A percentile compares a stretch with the other conserved stretches of the same genome.
Conservation (phyloP, 805 yeast genomes). For the Jamesozyma spencerorum region DNA sequence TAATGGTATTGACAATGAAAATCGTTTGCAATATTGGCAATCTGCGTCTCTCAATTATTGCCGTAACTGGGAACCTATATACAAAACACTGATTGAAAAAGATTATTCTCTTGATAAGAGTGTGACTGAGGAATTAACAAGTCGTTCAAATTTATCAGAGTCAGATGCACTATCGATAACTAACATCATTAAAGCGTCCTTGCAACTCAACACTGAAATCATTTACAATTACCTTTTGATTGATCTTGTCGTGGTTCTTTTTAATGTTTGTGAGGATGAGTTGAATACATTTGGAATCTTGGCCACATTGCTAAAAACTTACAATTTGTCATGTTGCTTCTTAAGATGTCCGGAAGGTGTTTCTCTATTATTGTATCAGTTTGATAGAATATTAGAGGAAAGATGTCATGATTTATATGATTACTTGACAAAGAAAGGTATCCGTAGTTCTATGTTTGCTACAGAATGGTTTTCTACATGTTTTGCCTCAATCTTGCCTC, state of each 20-base stretch:
- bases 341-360: conserved; percentile 87
- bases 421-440: conserved; percentile 77
- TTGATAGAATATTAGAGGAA: conserved; percentile 78
- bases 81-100: conserved; percentile 3
- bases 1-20: conserved; percentile 2
- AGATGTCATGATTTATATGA: conserved; percentile 56
- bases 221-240: conserved; percentile 97
- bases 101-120: neutral
- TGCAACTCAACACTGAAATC: conserved; percentile 76
- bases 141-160: neutral
- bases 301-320: conserved; percentile 70
- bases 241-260: conserved; percentile 69
- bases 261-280: conserved; percentile 51
- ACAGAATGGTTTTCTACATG: conserved; percentile 91
- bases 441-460: conserved; percentile 87
- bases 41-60: conserved; percentile 4
- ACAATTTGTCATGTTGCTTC: conserved; percentile 63
- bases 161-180: conserved; percentile 31
- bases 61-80: conserved; percentile 8
- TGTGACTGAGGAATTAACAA: neutral
- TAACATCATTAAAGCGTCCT: conserved; percentile 71
- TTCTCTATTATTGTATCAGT: conserved; percentile 72
- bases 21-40: conserved; percentile 8
- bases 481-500: conserved; percentile 85
- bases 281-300: conserved; percentile 74